Base-by-base conservation (phyloP, 352 stramenopile species). In the Phytopythium sindhum region DNA sequence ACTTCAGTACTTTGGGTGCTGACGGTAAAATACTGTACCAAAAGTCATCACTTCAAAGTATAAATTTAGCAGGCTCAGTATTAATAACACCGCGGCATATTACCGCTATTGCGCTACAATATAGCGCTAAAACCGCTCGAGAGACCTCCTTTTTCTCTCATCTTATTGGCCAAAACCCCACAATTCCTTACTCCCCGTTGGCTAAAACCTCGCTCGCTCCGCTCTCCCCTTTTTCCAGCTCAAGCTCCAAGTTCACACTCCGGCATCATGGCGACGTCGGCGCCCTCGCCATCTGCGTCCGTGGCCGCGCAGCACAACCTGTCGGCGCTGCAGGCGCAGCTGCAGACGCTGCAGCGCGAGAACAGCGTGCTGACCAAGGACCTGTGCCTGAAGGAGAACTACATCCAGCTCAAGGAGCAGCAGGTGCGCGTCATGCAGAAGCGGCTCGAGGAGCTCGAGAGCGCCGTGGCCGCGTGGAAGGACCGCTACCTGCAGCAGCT, bases 351-450 rank as follows among this genome's bases (percentile, higher is more conserved):
- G 59, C 82, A 91, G 63, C 60, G 68, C 57, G 73, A 87, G 60
- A 89, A 91, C 70, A 74, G 72, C 50, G 71, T 62, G 48, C 71
- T 91, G 51, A 91, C 80, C 4, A 81, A 81, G 45, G 78, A 84
- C 53, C 33, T 89, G 56, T 81, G 71, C 29, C 65, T 91, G n/a
- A 89, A 89, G 62, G 82, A 89, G 58, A 89, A 88, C 68, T 85
- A 88, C 67, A 71, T 91, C 57, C 74, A 88, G 63, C 78, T 83
- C 14, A 87, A 87, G 54, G 82, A 91, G 61, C 82, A 91, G 72
- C 82, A 91, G 69, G 78, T 86, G 53, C 80, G 82, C 71, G 78
- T 86, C 19, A 84, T 91, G 70, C 82, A 91, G 71, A 72, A 79
- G 29, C 82, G 82, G 21, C 66, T 91, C 48, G 82, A 89, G 37